Evolutionary conservation across 176 grass and related monocot genomes (phyloP).

Genomic region (Musa beccarii): DNA sequence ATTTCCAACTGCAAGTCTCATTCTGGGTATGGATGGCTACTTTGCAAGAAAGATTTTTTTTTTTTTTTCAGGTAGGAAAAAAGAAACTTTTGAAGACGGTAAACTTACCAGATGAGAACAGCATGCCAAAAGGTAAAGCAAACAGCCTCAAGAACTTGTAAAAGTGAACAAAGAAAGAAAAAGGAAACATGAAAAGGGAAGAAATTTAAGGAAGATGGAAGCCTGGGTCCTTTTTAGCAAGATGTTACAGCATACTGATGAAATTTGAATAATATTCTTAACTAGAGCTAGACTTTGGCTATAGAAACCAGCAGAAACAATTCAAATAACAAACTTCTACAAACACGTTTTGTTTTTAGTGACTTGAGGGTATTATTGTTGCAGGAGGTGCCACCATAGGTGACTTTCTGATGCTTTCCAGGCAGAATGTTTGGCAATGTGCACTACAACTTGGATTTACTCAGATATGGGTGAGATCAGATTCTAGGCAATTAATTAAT

Average conservation of each 20-base stretch:
- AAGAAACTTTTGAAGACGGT: not conserved
- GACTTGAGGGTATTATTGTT: too few species aligned
- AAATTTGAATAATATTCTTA: not conserved
- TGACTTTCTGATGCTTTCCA: too few species aligned
- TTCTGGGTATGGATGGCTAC: not conserved
- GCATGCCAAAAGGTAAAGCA: not conserved
- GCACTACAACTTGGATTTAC: too few species aligned
- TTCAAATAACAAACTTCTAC: not conserved
- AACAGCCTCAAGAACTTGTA: not conserved
- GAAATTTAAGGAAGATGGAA: not conserved
- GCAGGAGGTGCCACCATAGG: too few species aligned
- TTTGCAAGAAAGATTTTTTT: not conserved
- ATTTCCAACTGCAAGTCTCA: not conserved
- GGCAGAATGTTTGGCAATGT: too few species aligned
- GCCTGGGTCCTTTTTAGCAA: not conserved
- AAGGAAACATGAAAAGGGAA: not conserved
- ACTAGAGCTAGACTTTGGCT: not conserved
- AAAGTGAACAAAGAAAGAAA: not conserved
- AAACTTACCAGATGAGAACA: not conserved
- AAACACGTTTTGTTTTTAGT: too few species aligned
- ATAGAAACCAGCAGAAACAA: not conserved
- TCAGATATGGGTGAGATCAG: too few species aligned
- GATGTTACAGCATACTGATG: too few species aligned
- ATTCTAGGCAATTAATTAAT: too few species aligned
- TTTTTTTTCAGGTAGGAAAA: too few species aligned